Evolutionary conservation across 2,329 filamentous ascomycete species (phyloP).

Genomic region (Fusarium temperatum): DNA sequence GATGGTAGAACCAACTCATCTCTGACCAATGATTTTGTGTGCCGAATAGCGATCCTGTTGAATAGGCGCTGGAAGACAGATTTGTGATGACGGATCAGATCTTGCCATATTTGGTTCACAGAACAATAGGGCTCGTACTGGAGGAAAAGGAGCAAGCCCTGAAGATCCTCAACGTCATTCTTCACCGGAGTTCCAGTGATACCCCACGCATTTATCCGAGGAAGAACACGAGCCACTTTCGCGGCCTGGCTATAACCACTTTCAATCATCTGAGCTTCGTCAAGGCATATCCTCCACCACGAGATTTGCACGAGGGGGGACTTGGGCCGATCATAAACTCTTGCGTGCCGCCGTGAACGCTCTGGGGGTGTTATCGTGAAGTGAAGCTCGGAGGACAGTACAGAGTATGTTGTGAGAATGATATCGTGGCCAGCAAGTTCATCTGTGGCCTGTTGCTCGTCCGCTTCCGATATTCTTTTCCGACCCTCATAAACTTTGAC

Average conservation of each 20-base stretch:
- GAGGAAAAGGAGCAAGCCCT: constrained; percentile 83
- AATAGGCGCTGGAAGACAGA: constrained; percentile 75
- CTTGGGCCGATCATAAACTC: constrained; percentile 70
- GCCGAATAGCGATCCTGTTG: constrained; percentile 76
- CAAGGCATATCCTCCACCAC: constrained; percentile 86
- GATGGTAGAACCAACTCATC: constrained; percentile 81
- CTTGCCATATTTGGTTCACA: constrained; percentile 71
- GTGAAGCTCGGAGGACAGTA: constrained; percentile 83
- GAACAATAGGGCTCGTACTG: constrained; percentile 79
- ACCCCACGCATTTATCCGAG: constrained; percentile 88
- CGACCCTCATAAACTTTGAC: constrained; percentile 67
- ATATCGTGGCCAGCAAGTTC: constrained; percentile 63
- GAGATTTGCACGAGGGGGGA: constrained; percentile 83
- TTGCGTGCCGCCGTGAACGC: constrained; percentile 71
- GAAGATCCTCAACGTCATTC: constrained; percentile 79
- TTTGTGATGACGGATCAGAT: constrained; percentile 69
- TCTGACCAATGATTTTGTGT: constrained; percentile 84
- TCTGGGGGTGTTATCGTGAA: constrained; percentile 76
- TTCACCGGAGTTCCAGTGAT: constrained; percentile 89
- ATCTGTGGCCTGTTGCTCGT: constrained; percentile 53
- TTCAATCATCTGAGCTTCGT: constrained; percentile 93
- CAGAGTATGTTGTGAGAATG: constrained; percentile 71
- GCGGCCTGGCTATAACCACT: constrained; percentile 87
- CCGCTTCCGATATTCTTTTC: constrained; percentile 47
- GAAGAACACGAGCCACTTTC: constrained; percentile 79